phyloP scores from a whole-genome alignment of 1,284 basidiomycete species.

The Marasmius sp. region DNA sequence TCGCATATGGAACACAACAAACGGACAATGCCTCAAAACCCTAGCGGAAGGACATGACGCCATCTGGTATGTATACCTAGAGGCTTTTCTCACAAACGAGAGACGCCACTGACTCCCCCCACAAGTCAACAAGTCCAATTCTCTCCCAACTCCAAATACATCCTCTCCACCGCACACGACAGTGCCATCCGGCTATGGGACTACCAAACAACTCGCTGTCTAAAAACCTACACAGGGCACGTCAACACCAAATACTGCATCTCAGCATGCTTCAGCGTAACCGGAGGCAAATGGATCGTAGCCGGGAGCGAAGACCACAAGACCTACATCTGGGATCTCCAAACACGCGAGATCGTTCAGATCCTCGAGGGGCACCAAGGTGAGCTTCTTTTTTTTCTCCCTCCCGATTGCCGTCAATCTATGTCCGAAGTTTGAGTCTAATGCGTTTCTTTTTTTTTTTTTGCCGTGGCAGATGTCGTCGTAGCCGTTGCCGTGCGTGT shows the following conservation, averaged over 20 bases:
- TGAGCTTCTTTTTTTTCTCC: constrained; percentile 25
- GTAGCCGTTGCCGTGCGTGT: constrained; percentile 67
- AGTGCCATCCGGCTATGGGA: constrained; percentile 93
- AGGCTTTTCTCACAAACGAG: not conserved
- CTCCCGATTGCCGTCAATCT: not conserved
- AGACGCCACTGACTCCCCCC: constrained; percentile 5
- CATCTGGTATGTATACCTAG: constrained; percentile 63
- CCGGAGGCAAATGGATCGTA: constrained; percentile 86
- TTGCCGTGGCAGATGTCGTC: constrained; percentile 55
- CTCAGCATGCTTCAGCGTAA: constrained; percentile 78
- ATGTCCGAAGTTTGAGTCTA: not conserved
- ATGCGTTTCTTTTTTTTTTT: too few relatives aligned
- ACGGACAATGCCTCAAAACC: constrained; percentile 95
- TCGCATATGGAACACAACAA: constrained; percentile 92
- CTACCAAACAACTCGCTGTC: constrained; percentile 85
- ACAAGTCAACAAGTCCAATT: constrained; percentile 84
- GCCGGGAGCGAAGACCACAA: constrained; percentile 91
- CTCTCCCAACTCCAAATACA: constrained; percentile 92
- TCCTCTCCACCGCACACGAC: constrained; percentile 90
- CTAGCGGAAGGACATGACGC: constrained; percentile 89
- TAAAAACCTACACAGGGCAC: constrained; percentile 91
- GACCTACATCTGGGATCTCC: constrained; percentile 90
- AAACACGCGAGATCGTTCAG: constrained; percentile 80
- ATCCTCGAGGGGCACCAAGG: constrained; percentile 77
- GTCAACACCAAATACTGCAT: constrained; percentile 79